Conservation (phyloP, 225 moss, liverwort and hornwort species). For the Polytrichum commune region DNA sequence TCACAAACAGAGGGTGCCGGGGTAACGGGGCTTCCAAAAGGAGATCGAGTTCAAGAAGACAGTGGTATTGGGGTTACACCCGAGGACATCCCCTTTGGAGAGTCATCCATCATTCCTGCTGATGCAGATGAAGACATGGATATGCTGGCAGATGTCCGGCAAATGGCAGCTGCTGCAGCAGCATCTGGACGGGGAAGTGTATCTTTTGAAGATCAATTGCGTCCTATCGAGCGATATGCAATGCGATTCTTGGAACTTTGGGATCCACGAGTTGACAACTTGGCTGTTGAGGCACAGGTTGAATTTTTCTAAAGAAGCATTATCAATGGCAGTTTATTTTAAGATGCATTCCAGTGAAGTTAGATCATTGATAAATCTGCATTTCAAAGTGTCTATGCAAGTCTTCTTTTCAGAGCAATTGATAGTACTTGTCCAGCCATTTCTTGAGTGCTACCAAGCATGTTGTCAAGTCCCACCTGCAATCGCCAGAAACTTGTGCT, state of each 20-base stretch:
- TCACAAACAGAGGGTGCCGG: constrained; percentile 16
- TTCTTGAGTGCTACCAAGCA: background rate
- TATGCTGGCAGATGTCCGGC: constrained; percentile 95
- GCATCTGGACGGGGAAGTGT: constrained; percentile 78
- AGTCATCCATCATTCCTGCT: constrained; percentile 44
- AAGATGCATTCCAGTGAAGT: no score
- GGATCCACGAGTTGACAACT: constrained; percentile 81
- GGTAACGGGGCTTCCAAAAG: constrained; percentile 22
- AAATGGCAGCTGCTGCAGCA: constrained; percentile 96
- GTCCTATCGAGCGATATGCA: constrained; percentile 90
- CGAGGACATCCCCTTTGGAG: constrained; percentile 50
- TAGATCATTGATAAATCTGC: no score
- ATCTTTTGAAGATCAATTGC: constrained; percentile 90
- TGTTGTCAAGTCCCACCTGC: no score
- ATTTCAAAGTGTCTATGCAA: no score
- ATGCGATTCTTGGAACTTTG: constrained; percentile 91
- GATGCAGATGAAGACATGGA: constrained; percentile 95
- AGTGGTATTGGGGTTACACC: constrained; percentile 13
- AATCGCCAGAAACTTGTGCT: no score
- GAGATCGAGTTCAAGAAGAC: constrained; percentile 25
- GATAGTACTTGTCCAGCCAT: background rate
- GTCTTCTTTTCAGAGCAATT: no score
- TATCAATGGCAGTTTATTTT: no score
- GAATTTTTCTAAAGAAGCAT: no score
- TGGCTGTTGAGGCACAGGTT: constrained; percentile 84